Base-by-base conservation (phyloP, 2,329 filamentous ascomycete species). In the Allantophomopsis cytisporea region DNA sequence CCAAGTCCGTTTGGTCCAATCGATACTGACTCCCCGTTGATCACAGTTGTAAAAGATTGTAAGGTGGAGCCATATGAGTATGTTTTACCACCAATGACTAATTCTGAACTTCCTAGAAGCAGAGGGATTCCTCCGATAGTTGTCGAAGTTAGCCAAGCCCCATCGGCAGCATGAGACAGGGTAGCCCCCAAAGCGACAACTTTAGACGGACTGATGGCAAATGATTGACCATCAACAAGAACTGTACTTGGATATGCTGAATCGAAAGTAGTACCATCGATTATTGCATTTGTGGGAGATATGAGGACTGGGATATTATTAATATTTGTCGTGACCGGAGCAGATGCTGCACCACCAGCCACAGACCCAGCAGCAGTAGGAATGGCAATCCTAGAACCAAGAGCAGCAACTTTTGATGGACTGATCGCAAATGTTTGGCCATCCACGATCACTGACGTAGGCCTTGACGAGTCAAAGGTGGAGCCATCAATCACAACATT, bases 21-120 rank as follows among this genome's bases (percentile, higher is more conserved):
- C 0, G 63, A 68, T 21, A 76, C 53, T 0, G 60, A 67, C 51
- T 72, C 59, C 2, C 64, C 64, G 4, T 60, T 65, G 7, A 69
- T 51, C 1, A 64, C 55, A 1, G 63, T 65, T 0, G 63, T 71
- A 2, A 54, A 64, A 7, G 49, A 48, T 13, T 52, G 50, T 2
- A 56, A 55, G 10, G 58, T 61, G 1, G 63, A 55, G 0, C 68
- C 68, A 32, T 73, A 54, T 2, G 62, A 66, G 47, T 69, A 74
- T 0, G 65, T 71, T 6, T 54, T 54, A 28, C 63, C 64, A 34
- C 60, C 56, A 34, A 76, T 57, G 30, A 73, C 60, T 2, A 68
- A 59, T n/a, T 14, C 20, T 5, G 35, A 37, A 14, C 16, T 14
- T 5, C 35, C 35, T 11, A 34, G 32, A 8, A 34, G 17, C 3